Base-by-base conservation (phyloP, 129 eudicot genomes). In the Tagetes erecta region DNA sequence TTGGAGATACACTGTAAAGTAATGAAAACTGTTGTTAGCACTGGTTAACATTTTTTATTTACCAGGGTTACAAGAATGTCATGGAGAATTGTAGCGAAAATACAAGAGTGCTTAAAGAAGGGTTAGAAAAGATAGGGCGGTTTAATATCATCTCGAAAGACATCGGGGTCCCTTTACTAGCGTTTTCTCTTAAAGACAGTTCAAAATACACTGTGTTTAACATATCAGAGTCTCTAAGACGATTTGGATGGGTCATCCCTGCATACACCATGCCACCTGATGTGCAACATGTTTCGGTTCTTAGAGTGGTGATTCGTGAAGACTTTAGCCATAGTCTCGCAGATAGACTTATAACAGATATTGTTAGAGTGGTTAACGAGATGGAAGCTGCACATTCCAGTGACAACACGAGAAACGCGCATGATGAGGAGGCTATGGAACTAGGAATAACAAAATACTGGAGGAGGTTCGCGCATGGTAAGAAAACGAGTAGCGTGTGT, bases 201-300 rank as follows among this genome's bases (percentile, higher is more conserved):
- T 81, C 84, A 70, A 81, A 41, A 39, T 82, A 88, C 86, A 83
- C 83, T 0, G 91, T 84, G 55, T 92, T 87, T 52, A 84, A 87
- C 50, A 80, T 92, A 46, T 78, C 96, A 0, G 88, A 89, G 67
- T 75, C 80, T 62, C 75, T 88, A 55, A 81, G 96, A 53, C 78
- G 84, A 40, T 85, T 83, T 52, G 96, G 93, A 66, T 92, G 97
- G 96, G 84, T 92, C 0, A 58, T 87, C 45, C 97, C 93, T 3
- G 96, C 96, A 27, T 91, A 91, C 81, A 86, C 96, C 44, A 81
- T 91, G 97, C 97, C 97, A 27, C 87, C 89, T 0, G 86, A 92
- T 73, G 92, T 85, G 8, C 86, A 83, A 72, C 92, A 88, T 67
- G 47, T 88, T 5, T 82, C 86, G 0, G 87, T 88, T 40, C 85